Evolutionary conservation across 2,329 filamentous ascomycete genomes (phyloP).

Genomic region (Beauveria bassiana): DNA sequence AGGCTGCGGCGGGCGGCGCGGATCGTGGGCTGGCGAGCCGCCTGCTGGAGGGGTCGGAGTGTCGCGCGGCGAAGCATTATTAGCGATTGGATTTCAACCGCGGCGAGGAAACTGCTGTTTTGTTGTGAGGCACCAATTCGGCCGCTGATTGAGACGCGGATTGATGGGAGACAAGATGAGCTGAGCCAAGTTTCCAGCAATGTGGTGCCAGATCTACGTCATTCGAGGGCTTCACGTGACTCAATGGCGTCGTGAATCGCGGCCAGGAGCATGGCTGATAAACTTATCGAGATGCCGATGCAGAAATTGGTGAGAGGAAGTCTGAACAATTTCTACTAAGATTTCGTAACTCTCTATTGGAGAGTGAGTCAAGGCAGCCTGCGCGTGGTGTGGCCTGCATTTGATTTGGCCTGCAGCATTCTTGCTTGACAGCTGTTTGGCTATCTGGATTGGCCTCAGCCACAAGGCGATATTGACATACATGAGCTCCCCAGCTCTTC

Average conservation of each 20-base stretch:
- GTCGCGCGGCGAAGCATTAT: conserved; percentile 24
- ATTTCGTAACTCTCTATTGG: too few relatives aligned
- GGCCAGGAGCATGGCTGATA: too few relatives aligned
- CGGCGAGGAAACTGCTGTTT: neutral
- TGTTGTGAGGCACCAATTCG: neutral
- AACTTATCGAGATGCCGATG: too few relatives aligned
- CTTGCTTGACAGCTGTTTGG: too few relatives aligned
- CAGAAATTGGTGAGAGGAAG: too few relatives aligned
- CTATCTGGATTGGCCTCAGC: too few relatives aligned
- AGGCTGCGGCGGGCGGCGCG: conserved; percentile 20
- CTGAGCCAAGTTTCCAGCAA: neutral
- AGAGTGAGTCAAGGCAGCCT: too few relatives aligned
- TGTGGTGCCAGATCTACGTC: conserved; percentile 7
- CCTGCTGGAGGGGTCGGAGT: conserved; percentile 19
- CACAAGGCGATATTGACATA: too few relatives aligned
- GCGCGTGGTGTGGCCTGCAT: too few relatives aligned
- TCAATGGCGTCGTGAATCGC: neutral
- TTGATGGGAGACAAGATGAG: neutral
- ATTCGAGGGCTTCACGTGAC: neutral
- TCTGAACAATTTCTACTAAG: too few relatives aligned
- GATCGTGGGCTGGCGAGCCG: conserved; percentile 11
- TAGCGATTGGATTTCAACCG: conserved; percentile 6
- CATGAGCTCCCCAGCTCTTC: too few relatives aligned
- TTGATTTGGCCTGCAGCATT: too few relatives aligned
- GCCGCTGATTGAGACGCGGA: conserved; percentile 1